Conservation (phyloP, 148 eudicot genomes). For the Pharnaceum exiguum region DNA sequence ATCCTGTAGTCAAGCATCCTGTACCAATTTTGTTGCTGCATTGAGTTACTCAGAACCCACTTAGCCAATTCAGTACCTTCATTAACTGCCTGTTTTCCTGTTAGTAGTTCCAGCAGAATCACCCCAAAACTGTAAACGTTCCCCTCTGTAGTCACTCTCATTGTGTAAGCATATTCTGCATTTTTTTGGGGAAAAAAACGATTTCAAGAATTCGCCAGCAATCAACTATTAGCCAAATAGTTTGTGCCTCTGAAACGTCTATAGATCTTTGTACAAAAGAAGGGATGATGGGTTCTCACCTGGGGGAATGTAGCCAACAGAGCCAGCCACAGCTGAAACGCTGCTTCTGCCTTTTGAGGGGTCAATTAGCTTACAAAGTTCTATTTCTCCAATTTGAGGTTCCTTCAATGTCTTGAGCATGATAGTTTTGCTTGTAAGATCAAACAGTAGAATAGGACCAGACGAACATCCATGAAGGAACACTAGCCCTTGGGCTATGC, state of each 20-base stretch:
- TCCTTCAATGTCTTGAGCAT: slow-evolving; percentile 65
- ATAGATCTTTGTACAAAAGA: background rate
- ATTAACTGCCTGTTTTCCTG: slow-evolving; percentile 78
- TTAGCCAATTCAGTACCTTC: slow-evolving; percentile 74
- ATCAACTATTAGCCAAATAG: too few relatives aligned
- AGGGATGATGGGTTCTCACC: slow-evolving; percentile 31
- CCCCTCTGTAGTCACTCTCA: slow-evolving; percentile 81
- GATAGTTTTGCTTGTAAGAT: slow-evolving; percentile 60
- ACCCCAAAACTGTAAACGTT: slow-evolving; percentile 88
- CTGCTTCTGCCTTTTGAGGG: slow-evolving; percentile 65
- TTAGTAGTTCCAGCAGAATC: slow-evolving; percentile 64
- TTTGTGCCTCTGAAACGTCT: too few relatives aligned
- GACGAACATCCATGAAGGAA: slow-evolving; percentile 67
- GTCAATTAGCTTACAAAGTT: slow-evolving; percentile 79
- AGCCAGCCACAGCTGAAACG: slow-evolving; percentile 75
- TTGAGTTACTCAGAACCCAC: slow-evolving; percentile 56
- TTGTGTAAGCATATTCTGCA: slow-evolving; percentile 94
- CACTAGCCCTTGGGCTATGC: slow-evolving; percentile 75
- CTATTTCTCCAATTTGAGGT: slow-evolving; percentile 82
- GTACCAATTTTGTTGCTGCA: slow-evolving; percentile 50
- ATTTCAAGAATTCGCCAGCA: too few relatives aligned
- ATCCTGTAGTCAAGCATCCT: slow-evolving; percentile 63
- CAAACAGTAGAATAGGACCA: slow-evolving; percentile 64
- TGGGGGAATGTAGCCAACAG: slow-evolving; percentile 91
- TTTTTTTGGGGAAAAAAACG: too few relatives aligned